Percentiles rank a stretch among this genome's conserved stretches.
Conservation (phyloP, 179 eudicot species). For the Kewa caespitosa region DNA sequence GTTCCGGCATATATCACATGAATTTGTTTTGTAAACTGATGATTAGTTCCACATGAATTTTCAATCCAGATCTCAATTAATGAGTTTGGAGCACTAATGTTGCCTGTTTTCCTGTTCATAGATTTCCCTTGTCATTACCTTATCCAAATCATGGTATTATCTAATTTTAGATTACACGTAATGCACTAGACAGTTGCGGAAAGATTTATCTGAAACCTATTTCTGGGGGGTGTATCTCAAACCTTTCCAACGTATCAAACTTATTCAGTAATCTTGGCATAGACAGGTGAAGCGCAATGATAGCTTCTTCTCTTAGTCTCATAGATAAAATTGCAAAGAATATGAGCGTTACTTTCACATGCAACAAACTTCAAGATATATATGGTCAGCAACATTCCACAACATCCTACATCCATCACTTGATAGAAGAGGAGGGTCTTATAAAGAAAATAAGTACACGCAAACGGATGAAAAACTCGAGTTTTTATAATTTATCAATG, state of each 20-base stretch:
- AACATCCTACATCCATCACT: neutral
- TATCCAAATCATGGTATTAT: no score
- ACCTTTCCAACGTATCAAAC: neutral
- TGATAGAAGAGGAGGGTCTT: neutral
- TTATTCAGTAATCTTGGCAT: no score
- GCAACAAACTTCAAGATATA: neutral
- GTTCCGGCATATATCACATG: no score
- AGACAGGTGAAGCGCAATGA: neutral
- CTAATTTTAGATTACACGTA: no score
- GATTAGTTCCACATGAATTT: no score
- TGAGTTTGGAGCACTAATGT: no score
- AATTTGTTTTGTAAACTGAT: no score
- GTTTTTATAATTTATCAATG: neutral
- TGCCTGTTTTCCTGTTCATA: no score
- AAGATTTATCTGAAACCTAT: neutral
- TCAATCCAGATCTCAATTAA: no score
- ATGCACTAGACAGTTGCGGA: neutral
- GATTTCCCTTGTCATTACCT: no score
- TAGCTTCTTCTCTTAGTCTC: neutral
- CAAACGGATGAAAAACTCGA: conserved; percentile 6
- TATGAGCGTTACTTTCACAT: neutral
- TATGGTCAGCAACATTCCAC: neutral
- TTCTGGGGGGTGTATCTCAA: neutral
- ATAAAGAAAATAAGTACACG: no score
- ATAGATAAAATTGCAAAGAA: neutral